A percentile compares a stretch with the other conserved stretches of the same genome.
phyloP scores from a whole-genome alignment of 1,284 basidiomycete genomes.

The Fomitopsis pinicola region DNA sequence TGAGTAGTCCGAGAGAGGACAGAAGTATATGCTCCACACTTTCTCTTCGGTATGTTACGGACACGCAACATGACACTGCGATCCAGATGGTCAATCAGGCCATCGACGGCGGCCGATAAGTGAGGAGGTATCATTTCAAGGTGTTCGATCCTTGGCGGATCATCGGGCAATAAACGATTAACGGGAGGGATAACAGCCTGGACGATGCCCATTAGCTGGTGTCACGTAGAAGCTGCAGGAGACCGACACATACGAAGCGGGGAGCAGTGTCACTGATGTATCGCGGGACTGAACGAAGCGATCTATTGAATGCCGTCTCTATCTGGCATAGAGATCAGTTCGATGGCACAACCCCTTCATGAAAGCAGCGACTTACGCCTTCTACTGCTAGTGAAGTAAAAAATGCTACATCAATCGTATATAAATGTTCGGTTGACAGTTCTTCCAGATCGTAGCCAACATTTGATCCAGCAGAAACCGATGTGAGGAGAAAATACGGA shows the following conservation, averaged over 20 bases:
- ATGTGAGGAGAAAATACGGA: conserved; percentile 60
- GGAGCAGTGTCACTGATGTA: background rate
- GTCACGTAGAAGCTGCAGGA: background rate
- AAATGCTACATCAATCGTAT: conserved; percentile 41
- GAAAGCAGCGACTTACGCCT: conserved; percentile 4
- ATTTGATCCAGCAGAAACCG: conserved; percentile 54
- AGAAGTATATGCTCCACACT: conserved; percentile 26
- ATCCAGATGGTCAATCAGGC: conserved; percentile 49
- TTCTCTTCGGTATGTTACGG: conserved; percentile 44
- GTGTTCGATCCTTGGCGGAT: conserved; percentile 26
- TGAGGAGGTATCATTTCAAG: conserved; percentile 38
- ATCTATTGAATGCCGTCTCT: conserved; percentile 25
- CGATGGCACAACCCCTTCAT: background rate
- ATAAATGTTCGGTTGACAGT: conserved; percentile 56
- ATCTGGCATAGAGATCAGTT: conserved; percentile 24
- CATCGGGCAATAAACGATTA: conserved; percentile 41
- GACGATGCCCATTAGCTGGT: background rate
- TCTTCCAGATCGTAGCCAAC: conserved; percentile 52
- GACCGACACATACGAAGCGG: background rate
- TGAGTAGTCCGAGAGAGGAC: background rate
- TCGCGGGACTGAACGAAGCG: conserved; percentile 17
- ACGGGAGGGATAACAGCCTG: conserved; percentile 46
- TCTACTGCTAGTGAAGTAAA: conserved; percentile 11
- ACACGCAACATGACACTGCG: conserved; percentile 59
- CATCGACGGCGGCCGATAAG: conserved; percentile 43